Evolutionary conservation across 176 grass and related monocot genomes (phyloP).

Genomic region (Stipa capillata): DNA sequence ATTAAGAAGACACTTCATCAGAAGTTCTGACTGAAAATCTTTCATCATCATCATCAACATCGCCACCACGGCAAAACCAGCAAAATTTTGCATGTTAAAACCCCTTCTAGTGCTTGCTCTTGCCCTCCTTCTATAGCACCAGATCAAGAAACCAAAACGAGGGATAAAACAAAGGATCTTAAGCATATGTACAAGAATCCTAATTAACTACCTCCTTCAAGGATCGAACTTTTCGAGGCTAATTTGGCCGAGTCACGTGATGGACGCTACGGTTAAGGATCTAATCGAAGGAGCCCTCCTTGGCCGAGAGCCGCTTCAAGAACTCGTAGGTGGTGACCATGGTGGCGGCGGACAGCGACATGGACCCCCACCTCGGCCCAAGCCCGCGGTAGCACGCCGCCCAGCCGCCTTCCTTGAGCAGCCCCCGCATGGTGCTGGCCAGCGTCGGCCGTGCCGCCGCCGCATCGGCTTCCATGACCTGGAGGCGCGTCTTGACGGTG

Average conservation of each 20-base stretch:
- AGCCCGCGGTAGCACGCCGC: conserved; percentile 71
- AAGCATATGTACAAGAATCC: conserved; percentile 24
- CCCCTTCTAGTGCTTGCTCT: neutral
- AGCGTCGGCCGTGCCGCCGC: conserved; percentile 33
- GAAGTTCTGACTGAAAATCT: neutral
- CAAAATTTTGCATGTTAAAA: conserved; percentile 33
- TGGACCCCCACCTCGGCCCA: conserved; percentile 74
- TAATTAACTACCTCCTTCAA: conserved; percentile 11
- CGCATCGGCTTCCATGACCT: conserved; percentile 64
- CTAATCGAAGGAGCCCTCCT: conserved; percentile 43
- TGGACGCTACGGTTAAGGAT: neutral
- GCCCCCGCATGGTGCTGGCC: conserved; percentile 45
- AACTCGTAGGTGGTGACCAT: conserved; percentile 88
- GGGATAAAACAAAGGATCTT: neutral
- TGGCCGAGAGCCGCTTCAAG: conserved; percentile 71
- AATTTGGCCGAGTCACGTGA: neutral
- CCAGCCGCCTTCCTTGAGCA: conserved; percentile 83
- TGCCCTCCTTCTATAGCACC: conserved; percentile 17
- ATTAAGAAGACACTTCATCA: neutral
- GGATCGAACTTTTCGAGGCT: conserved; percentile 1
- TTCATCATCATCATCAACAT: conserved; percentile 3
- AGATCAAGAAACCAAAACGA: conserved; percentile 18
- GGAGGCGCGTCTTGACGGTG: conserved; percentile 91
- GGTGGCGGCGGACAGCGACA: conserved; percentile 74
- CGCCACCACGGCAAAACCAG: neutral